Evolutionary conservation across 2,329 filamentous ascomycete species (phyloP).

Genomic region (Beauveria brongniartii): DNA sequence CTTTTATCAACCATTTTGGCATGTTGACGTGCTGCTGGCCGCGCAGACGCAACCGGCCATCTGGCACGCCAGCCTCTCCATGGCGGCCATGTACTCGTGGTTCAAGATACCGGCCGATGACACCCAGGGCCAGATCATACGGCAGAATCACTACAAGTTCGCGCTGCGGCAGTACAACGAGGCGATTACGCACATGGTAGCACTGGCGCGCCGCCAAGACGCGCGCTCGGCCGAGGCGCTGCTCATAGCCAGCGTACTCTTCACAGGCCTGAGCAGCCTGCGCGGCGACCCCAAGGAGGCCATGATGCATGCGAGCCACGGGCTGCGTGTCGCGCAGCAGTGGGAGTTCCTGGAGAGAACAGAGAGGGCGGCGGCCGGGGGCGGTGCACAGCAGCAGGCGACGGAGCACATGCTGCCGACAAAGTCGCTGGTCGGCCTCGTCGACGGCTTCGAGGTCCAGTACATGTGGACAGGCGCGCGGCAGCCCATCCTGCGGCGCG

Average conservation of each 20-base stretch:
- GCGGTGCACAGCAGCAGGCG: too few species aligned
- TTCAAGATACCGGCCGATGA: constrained; percentile 1
- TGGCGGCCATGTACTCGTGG: constrained; percentile 9
- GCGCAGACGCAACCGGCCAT: constrained; percentile 10
- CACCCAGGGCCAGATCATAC: not conserved
- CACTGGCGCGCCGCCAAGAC: constrained; percentile 1
- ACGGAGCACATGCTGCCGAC: not conserved
- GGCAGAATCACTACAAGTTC: constrained; percentile 3
- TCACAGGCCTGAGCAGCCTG: constrained; percentile 8
- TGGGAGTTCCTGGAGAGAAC: constrained; percentile 5
- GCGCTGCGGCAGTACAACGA: constrained; percentile 9
- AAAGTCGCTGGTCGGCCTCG: constrained; percentile 7
- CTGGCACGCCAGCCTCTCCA: constrained; percentile 10
- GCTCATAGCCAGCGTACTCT: constrained; percentile 10
- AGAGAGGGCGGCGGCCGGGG: not conserved
- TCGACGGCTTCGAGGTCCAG: constrained; percentile 9
- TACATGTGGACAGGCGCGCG: constrained; percentile 6
- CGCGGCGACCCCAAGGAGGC: constrained; percentile 9
- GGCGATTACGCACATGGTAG: constrained; percentile 2
- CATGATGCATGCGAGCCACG: constrained; percentile 7
- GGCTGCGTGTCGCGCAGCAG: constrained; percentile 1
- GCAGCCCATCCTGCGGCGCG: constrained; percentile 1
- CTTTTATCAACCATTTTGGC: constrained; percentile 10
- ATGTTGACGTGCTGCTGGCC: constrained; percentile 7
- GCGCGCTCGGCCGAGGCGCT: not conserved